A percentile compares a stretch with the other conserved stretches of the same genome.
These are phyloP conservation scores for Rhizopogon vesiculosus DNA, from an alignment of 768 basidiomycete genomes.

Conservation along the genomic window DNA sequence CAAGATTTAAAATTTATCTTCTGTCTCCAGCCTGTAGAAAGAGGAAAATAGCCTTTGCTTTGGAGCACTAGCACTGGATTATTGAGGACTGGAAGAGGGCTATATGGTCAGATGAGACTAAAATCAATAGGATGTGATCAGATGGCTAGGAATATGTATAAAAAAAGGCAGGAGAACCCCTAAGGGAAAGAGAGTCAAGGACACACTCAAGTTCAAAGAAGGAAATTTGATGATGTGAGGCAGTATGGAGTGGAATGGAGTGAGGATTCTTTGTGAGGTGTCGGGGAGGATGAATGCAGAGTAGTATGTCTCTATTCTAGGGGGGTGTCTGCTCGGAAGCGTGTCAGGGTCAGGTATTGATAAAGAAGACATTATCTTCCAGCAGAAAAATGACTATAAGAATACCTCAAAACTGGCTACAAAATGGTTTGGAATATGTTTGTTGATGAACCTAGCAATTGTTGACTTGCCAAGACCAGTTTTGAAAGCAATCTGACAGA, in stretches of 20 bases:
- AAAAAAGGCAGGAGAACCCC: conserved; percentile 9
- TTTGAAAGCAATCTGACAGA: no score
- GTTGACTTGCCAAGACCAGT: no score
- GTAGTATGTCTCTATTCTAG: conserved; percentile 8
- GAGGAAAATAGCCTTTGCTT: conserved; percentile 10
- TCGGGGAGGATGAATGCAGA: conserved; percentile 13
- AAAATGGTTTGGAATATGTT: no score
- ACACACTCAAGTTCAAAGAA: conserved; percentile 8
- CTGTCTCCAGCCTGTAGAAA: conserved; percentile 2
- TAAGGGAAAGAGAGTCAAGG: not conserved
- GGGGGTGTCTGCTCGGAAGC: conserved; percentile 6
- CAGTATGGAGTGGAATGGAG: conserved; percentile 16
- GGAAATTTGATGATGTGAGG: conserved; percentile 15
- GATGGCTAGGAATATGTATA: conserved; percentile 9
- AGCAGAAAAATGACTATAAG: conserved; percentile 37
- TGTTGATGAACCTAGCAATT: no score
- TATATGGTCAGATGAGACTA: conserved; percentile 9
- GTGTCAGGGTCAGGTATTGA: conserved; percentile 5
- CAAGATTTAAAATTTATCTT: conserved; percentile 6
- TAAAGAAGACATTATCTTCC: conserved; percentile 15
- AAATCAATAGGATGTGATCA: conserved; percentile 17
- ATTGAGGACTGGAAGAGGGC: conserved; percentile 15
- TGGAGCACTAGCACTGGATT: conserved; percentile 10
- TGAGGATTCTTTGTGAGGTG: conserved; percentile 8
- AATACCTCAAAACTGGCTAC: conserved; percentile 21